Percentiles rank a stretch among this genome's conserved stretches.
Evolutionary conservation across 2,329 filamentous ascomycete species (phyloP).

Genomic region (Akanthomyces muscarius): DNA sequence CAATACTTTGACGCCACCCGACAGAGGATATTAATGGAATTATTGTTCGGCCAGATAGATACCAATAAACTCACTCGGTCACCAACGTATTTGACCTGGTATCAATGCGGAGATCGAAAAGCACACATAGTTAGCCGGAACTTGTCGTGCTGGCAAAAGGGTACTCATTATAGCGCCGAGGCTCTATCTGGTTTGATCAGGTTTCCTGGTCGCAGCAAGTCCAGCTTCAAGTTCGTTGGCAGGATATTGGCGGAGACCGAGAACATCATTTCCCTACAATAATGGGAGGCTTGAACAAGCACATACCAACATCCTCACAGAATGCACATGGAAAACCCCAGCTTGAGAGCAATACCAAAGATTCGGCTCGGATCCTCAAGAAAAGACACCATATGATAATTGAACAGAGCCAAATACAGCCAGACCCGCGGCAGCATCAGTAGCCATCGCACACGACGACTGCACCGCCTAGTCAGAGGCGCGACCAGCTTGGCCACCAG

Average conservation of each 20-base stretch:
- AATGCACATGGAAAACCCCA: background rate
- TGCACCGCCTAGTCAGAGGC: background rate
- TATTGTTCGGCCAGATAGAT: too few relatives aligned
- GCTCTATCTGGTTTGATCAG: background rate
- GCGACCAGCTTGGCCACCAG: background rate
- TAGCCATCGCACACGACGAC: constrained; percentile 3
- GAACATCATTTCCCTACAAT: background rate
- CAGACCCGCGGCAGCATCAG: background rate
- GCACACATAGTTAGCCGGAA: background rate
- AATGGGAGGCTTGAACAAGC: background rate
- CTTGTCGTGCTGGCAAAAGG: background rate
- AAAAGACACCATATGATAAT: background rate
- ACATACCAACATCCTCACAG: constrained; percentile 1
- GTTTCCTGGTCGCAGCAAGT: background rate
- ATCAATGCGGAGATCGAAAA: background rate
- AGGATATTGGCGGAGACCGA: background rate
- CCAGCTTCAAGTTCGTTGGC: background rate
- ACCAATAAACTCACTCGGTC: too few relatives aligned
- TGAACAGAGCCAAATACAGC: background rate
- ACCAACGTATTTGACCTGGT: background rate
- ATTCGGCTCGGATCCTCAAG: background rate
- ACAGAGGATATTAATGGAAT: too few relatives aligned
- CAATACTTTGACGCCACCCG: too few relatives aligned
- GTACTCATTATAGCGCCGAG: background rate
- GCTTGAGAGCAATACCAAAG: background rate